Base-by-base conservation (phyloP, 768 basidiomycete species). In the Hygrophorus pudorinus region DNA sequence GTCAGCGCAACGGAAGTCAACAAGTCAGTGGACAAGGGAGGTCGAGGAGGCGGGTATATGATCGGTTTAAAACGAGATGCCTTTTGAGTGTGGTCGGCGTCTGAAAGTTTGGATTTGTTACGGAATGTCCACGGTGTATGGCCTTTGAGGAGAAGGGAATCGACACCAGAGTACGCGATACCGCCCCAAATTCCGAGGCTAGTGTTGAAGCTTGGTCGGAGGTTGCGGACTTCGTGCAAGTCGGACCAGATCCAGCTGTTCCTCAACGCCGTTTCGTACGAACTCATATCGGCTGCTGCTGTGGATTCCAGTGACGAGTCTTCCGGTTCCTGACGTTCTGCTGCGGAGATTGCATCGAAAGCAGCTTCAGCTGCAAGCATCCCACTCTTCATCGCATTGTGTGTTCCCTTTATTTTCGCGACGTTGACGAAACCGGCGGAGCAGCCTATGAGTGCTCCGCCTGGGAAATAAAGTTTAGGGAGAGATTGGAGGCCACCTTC, bases 351-450 rank as follows among this genome's bases (percentile, higher is more conserved):
- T 3, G 74, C 74, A 4, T 79, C 71, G 52, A 71, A 91, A 0
- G 88, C 88, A 0, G 86, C 73, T 59, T 99, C 93, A 1, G 90
- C 94, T 21, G 92, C 94, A 14, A 98, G 71, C 85, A 97, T 97
- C 21, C 96, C 96, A 30, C 85, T 89, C 72, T 98, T 93, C 96
- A 99, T 98, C 2, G 94, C 92, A 48, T 93, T 98, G 59, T 98
- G 96, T 0, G 93, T 94, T 11, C 94, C 94, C 59, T 98, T 98
- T 65, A 99, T 98, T 65, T 96, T 98, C 11, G 93, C 85, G 9
- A 96, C 75, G 65, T 98, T 98, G 48, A 99, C 75, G 60, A 98
- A 92, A 10, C 94, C 94, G 1, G 93, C 96, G 0, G 90, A 84
- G 64, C 93, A 97, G 0, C 94, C 96, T 31, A 99, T 79, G 20